A percentile compares a stretch with the other conserved stretches of the same genome.
phyloP scores from a whole-genome alignment of 2,329 filamentous ascomycete genomes.

The Pseudocercospora fijiensis region DNA sequence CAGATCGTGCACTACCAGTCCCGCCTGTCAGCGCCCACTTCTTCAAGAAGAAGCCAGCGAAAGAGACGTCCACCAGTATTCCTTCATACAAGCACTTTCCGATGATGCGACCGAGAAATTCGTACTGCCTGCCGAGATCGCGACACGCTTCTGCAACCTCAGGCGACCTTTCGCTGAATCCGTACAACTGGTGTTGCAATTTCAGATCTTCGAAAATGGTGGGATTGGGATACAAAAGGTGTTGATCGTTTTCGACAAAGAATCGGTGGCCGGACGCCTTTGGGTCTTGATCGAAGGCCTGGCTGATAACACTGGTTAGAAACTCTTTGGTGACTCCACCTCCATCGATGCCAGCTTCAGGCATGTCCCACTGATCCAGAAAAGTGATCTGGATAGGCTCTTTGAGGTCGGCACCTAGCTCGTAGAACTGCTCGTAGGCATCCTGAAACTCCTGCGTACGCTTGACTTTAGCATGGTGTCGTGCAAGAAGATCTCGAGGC shows the following conservation, averaged over 20 bases:
- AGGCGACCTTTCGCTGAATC: constrained; percentile 13
- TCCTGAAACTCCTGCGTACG: constrained; percentile 80
- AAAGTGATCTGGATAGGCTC: constrained; percentile 97
- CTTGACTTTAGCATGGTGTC: constrained; percentile 72
- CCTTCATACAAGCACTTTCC: constrained; percentile 98
- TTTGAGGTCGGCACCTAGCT: constrained; percentile 78
- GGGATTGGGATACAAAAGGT: constrained; percentile 86
- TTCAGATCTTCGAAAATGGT: constrained; percentile 44
- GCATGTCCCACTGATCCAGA: constrained; percentile 80
- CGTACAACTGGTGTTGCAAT: constrained; percentile 11
- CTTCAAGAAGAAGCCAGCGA: constrained; percentile 91
- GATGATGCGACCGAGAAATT: constrained; percentile 88
- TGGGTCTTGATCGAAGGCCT: constrained; percentile 68
- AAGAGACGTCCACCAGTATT: constrained; percentile 87
- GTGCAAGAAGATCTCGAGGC: constrained; percentile 50
- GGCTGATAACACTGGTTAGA: constrained; percentile 78
- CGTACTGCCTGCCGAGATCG: constrained; percentile 68
- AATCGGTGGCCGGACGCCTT: constrained; percentile 45
- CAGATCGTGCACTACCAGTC: constrained; percentile 61
- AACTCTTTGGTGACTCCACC: constrained; percentile 98
- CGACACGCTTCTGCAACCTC: constrained; percentile 17
- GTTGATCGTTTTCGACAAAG: constrained; percentile 82
- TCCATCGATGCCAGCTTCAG: constrained; percentile 92
- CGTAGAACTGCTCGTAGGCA: constrained; percentile 79
- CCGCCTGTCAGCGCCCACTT: constrained; percentile 85